Base-by-base conservation (phyloP, 495 filamentous ascomycete genomes). In the Penicillium cosmopolitanum region DNA sequence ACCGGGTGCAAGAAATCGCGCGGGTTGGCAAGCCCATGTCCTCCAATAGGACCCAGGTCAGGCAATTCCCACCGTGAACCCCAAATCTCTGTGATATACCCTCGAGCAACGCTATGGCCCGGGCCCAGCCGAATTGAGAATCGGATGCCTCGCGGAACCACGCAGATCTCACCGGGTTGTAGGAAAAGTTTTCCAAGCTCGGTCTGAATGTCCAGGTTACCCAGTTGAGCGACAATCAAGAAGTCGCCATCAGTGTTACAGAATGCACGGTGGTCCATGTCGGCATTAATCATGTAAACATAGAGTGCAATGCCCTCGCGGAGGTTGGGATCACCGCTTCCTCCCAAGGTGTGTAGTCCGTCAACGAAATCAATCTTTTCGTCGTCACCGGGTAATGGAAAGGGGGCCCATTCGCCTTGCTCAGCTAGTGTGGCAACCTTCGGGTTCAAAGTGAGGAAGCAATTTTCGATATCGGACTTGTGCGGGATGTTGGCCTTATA, bases 171-270 rank as follows among this genome's bases (percentile, higher is more conserved):
- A 7, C 74, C 74, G 1, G 76, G 74, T 50, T 77, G 73, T 1
- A 78, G 50, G 58, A 76, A 74, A n/a, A 77, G 57, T 62, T 62
- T 73, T 7, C 76, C 76, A 64, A 78, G 63, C 51, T 78, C 76
- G 0, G 76, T 78, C 54, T 76, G 71, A 48, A 78, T 72, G 55
- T 78, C 73, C 38, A 78, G 65, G n/a, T 62, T 73, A 3, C 76
- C 76, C 12, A 73, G 62, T 47, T 79, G 76, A 2, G 70, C 66
- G n/a, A 70, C 66, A 47, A 79, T 70, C 5, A 79, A 71, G 51
- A 77, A 74, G 50, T 79, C 76, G 4, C 76, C 76, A 16, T 79
- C 76, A 4, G 69, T 71, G 46, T 77, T 77, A 60, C 72, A 76
- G 58, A 73, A 76, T 13, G 76, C 76, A 2, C 54, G 53, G 50